phyloP scores from a whole-genome alignment of 306 rosid genomes.

The Acacia crassicarpa region DNA sequence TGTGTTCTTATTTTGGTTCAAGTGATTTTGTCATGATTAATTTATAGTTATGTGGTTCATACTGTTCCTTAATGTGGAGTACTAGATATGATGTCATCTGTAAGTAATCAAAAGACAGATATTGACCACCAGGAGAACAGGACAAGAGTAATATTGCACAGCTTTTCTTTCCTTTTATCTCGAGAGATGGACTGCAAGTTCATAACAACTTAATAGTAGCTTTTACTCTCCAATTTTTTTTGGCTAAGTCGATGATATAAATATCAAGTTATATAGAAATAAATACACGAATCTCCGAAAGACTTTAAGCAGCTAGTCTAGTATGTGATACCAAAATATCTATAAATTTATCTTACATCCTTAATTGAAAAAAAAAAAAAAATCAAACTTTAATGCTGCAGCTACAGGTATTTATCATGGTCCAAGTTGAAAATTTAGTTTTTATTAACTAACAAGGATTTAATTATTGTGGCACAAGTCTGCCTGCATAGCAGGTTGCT shows the following conservation, averaged over 20 bases:
- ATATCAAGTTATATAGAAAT: not conserved
- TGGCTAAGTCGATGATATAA: not conserved
- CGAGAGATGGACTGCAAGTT: not conserved
- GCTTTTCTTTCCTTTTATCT: not conserved
- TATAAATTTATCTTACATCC: not conserved
- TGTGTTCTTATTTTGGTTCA: not conserved
- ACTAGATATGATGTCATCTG: not conserved
- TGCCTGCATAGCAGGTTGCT: not conserved
- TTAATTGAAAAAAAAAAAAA: not conserved
- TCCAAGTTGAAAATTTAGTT: not conserved
- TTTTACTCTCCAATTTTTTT: not conserved
- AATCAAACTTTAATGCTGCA: not conserved
- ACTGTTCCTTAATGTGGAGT: not conserved
- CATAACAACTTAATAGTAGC: not conserved
- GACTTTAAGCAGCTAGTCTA: not conserved
- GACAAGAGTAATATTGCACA: not conserved
- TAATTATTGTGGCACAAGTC: not conserved
- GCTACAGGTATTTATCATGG: not conserved
- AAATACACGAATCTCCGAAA: not conserved
- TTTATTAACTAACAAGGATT: not conserved
- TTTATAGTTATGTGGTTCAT: not conserved
- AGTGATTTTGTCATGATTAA: not conserved
- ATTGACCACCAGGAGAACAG: not conserved
- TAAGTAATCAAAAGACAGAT: not conserved
- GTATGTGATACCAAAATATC: not conserved